These are phyloP conservation scores for Phytophthora podocarpi DNA, from an alignment of 352 stramenopile species.

Conservation along the genomic window DNA sequence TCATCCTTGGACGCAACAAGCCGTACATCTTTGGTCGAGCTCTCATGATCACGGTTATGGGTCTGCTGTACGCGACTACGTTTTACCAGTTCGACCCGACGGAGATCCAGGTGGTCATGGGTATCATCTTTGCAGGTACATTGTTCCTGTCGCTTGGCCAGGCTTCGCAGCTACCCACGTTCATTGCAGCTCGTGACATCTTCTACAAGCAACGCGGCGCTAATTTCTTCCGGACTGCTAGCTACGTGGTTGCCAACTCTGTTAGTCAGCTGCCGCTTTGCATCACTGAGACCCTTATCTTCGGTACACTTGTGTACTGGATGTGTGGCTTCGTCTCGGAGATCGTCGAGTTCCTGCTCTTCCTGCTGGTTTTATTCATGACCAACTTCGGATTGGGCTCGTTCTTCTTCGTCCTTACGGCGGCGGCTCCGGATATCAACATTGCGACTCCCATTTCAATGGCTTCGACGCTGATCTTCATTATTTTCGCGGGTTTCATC, in stretches of 20 bases:
- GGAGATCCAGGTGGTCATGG: slow-evolving; percentile 61
- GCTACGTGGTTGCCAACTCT: slow-evolving; percentile 59
- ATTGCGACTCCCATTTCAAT: slow-evolving; percentile 54
- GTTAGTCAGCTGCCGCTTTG: slow-evolving; percentile 40
- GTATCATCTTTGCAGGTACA: slow-evolving; percentile 81
- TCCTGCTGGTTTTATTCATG: slow-evolving; percentile 42
- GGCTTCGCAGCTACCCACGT: slow-evolving; percentile 22
- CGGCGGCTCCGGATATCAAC: slow-evolving; percentile 35
- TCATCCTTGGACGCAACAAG: slow-evolving; percentile 62
- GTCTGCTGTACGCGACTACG: slow-evolving; percentile 45
- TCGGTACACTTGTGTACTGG: slow-evolving; percentile 79
- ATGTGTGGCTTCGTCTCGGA: slow-evolving; percentile 62
- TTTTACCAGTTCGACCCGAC: slow-evolving; percentile 36
- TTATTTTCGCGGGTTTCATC: slow-evolving; percentile 62
- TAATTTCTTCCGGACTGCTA: slow-evolving; percentile 46
- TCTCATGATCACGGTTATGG: slow-evolving; percentile 55
- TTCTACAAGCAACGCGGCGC: slow-evolving; percentile 27
- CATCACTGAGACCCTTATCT: slow-evolving; percentile 62
- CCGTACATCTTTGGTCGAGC: slow-evolving; percentile 47
- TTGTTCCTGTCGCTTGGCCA: slow-evolving; percentile 44
- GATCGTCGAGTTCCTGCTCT: slow-evolving; percentile 40
- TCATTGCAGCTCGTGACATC: slow-evolving; percentile 21
- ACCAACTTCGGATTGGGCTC: slow-evolving; percentile 49
- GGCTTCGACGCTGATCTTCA: slow-evolving; percentile 50
- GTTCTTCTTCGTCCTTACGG: slow-evolving; percentile 61